Evolutionary conservation across 495 filamentous ascomycete species (phyloP), one percentile per base, ranked within the genome.

Genomic region (Podospora didyma): DNA sequence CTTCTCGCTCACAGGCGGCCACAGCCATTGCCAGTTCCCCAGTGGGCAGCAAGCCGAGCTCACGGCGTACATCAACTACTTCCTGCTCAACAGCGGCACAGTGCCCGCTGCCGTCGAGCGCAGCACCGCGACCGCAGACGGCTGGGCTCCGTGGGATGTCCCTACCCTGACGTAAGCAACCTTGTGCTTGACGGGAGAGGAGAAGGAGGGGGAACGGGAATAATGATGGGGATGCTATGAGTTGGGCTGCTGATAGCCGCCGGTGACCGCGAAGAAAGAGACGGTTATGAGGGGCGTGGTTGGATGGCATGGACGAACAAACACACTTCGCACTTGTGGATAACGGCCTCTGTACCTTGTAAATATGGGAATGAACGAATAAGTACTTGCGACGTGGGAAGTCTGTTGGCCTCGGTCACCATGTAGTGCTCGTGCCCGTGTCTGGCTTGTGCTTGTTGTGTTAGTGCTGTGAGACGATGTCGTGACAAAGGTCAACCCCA

Each of bases 11-110:
- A 68, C 77, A 39, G 78, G 80, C 31, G 74, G 72, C 47, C 80
- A 84, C 69, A 60, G 57, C 50, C 82, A 85, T 63, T 85, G 82
- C 67, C 50, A 58, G 64, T 85, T 85, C 72, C 81, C 81, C 71
- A 73, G 68, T 21, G 24, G 44, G 20, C 63, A 66, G 70, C 67
- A 75, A 52, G 14, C 74, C 45, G 76, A 82, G 46, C 70, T 83
- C 49, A 78, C 67, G 6, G 63, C 69, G 4, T 83, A 76, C 70
- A 74, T 82, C 68, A 72, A 79, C 63, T 75, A 78, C 67, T 83
- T 68, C 54, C 58, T 62, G 63, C 55, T 65, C 44, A 53, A 64
- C 44, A 48, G 35, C 37, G 59, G 63, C 39, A 67, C 64, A 12
- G 65, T 61, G 11, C 75, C 75, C 0, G 60, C 61, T 10, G 67